Evolutionary conservation across 768 basidiomycete genomes (phyloP).

Genomic region (Trametes punicea): DNA sequence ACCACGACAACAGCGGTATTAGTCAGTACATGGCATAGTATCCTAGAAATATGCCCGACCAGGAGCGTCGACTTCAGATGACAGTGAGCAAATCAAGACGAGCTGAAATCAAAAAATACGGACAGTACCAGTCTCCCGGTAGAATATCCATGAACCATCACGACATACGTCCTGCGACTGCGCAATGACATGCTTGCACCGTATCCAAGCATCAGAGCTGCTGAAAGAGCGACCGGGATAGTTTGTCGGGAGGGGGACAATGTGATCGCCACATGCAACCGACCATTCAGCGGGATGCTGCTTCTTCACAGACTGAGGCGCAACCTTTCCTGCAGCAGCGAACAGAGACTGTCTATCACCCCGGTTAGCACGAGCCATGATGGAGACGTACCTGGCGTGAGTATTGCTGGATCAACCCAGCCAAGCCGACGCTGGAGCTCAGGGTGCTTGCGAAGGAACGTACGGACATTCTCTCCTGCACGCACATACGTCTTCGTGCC

Average conservation of each 20-base stretch:
- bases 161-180: background rate
- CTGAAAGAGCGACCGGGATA: background rate
- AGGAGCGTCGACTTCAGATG: background rate
- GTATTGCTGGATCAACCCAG: constrained; percentile 12
- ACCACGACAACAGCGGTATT: background rate
- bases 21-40: background rate
- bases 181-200: background rate
- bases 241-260: background rate
- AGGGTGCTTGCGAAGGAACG: constrained; percentile 14
- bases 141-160: constrained; percentile 7
- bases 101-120: too few species aligned
- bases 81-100: too few species aligned
- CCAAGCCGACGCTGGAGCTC: constrained; percentile 24
- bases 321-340: background rate
- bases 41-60: background rate
- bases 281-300: background rate
- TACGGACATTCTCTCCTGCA: constrained; percentile 17
- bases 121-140: too few species aligned
- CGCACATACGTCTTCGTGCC: constrained; percentile 12
- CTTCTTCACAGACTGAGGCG: background rate
- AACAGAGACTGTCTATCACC: too few species aligned
- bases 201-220: background rate
- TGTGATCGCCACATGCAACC: background rate
- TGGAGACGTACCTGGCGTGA: constrained; percentile 3
- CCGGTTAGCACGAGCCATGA: too few species aligned